Conservation (phyloP, 345 rosid genomes). For the Ricinus communis region DNA sequence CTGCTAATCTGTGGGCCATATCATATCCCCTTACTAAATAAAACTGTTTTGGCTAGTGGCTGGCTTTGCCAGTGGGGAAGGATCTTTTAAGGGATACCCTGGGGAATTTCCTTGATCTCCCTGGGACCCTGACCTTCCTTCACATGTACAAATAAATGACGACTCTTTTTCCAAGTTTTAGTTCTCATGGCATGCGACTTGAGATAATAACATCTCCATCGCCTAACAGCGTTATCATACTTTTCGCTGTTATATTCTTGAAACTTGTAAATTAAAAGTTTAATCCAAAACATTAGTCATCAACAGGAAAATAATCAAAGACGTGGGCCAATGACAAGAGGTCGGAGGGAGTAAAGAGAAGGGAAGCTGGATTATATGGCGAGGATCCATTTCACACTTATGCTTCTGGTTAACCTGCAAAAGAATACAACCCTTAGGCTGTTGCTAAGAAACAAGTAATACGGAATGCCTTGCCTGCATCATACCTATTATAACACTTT, state of each 20-base stretch:
- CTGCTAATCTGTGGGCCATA: background rate
- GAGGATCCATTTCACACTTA: constrained; percentile 33
- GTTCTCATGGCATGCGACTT: background rate
- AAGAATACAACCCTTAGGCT: constrained; percentile 29
- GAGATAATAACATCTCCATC: background rate
- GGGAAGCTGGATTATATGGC: constrained; percentile 24
- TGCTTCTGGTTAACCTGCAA: constrained; percentile 34
- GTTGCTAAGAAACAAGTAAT: constrained; percentile 1
- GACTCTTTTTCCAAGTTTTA: constrained; percentile 10
- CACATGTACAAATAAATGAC: constrained; percentile 20
- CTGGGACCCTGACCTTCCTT: constrained; percentile 16
- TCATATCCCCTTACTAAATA: too few relatives aligned
- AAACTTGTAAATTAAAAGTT: background rate
- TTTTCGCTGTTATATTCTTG: background rate
- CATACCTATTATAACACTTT: too few relatives aligned
- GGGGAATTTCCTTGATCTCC: background rate
- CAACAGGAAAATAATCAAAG: background rate
- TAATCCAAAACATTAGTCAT: too few relatives aligned
- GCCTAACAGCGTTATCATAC: background rate
- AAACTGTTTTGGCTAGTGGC: constrained; percentile 13
- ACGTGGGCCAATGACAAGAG: constrained; percentile 14
- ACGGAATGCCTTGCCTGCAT: background rate
- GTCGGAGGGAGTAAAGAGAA: constrained; percentile 25
- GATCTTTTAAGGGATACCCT: constrained; percentile 14
- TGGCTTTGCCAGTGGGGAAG: constrained; percentile 12